A percentile compares a stretch with the other conserved stretches of the same genome.
Conservation (phyloP, 371 early-diverging fungal genomes). For the Capillidium rhysosporum region DNA sequence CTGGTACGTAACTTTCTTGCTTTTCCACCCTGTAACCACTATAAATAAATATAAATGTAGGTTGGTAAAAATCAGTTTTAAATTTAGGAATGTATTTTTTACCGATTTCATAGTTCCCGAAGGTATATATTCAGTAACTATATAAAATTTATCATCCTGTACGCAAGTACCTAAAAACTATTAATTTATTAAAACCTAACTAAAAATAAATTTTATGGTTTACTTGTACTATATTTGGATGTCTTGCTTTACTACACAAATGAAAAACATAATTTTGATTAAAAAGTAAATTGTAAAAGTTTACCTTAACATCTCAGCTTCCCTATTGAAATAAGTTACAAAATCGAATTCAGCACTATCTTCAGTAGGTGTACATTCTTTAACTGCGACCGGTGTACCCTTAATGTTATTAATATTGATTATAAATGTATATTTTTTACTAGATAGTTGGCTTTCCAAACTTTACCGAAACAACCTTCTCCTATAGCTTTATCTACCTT, state of each 20-base stretch:
- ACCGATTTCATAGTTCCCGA: slow-evolving; percentile 27
- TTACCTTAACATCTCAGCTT: slow-evolving; percentile 22
- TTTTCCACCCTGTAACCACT: slow-evolving; percentile 25
- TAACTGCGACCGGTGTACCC: slow-evolving; percentile 39
- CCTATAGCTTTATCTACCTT: neutral
- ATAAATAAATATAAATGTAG: neutral
- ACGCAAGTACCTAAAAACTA: slow-evolving; percentile 30
- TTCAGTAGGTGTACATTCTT: slow-evolving; percentile 17
- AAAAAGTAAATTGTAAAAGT: neutral
- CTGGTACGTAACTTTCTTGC: slow-evolving; percentile 18
- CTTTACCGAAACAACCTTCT: neutral
- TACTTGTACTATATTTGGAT: slow-evolving; percentile 36
- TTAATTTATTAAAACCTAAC: no score
- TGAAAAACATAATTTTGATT: slow-evolving; percentile 4
- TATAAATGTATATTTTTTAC: neutral
- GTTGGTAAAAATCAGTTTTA: no score
- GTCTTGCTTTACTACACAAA: slow-evolving; percentile 16
- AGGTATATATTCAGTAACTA: slow-evolving; percentile 28
- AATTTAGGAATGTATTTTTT: neutral
- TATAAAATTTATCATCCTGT: slow-evolving; percentile 21
- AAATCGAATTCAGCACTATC: slow-evolving; percentile 22
- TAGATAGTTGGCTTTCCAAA: slow-evolving; percentile 1
- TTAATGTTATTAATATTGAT: neutral
- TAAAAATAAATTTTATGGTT: neutral
- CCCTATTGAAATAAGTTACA: slow-evolving; percentile 28